Evolutionary conservation across 805 yeast species (phyloP).

Genomic region (Saccharomycodes ludwigii): DNA sequence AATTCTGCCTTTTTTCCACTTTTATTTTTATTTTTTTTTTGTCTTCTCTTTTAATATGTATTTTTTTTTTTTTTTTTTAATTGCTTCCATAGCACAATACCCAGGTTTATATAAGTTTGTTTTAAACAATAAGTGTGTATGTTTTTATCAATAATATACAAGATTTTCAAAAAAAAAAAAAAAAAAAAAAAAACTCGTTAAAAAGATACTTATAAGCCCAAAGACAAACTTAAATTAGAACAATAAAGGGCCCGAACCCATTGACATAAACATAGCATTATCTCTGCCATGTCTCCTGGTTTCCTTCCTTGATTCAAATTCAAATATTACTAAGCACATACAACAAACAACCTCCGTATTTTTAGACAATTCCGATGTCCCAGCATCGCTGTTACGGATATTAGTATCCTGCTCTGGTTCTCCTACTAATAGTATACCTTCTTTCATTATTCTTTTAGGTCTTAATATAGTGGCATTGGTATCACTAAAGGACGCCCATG

Average conservation of each 20-base stretch:
- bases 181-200: background rate
- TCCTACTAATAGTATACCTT: constrained; percentile 9
- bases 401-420: no score
- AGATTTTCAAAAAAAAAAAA: no score
- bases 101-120: no score
- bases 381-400: no score
- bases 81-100: no score
- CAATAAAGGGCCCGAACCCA: constrained; percentile 5
- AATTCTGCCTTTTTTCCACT: background rate
- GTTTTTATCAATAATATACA: no score
- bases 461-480: constrained; percentile 17
- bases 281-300: no score
- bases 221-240: constrained; percentile 1
- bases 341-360: constrained; percentile 19
- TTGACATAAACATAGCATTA: no score
- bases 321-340: constrained; percentile 23
- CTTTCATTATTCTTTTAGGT: constrained; percentile 15
- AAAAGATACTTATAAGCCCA: background rate
- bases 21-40: no score
- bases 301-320: constrained; percentile 21
- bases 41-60: no score
- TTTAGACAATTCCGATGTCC: constrained; percentile 15
- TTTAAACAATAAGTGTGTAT: no score
- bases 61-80: no score
- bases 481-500: constrained; percentile 4